Conservation (phyloP, 805 yeast species). For the Hanseniaspora mollemarum region DNA sequence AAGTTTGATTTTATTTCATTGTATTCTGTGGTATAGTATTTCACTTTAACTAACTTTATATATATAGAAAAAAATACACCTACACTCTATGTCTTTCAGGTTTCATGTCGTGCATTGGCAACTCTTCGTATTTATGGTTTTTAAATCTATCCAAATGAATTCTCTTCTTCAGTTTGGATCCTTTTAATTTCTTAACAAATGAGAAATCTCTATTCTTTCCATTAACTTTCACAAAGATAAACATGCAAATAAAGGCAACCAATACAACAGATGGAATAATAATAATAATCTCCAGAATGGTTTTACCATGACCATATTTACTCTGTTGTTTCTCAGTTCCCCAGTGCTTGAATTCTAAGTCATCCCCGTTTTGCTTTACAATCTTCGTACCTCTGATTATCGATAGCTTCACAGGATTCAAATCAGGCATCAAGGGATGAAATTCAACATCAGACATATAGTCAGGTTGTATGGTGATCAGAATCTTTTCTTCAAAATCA, state of each 20-base stretch:
- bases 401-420: constrained; percentile 41
- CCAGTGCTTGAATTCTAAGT: constrained; percentile 35
- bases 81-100: constrained; percentile 11
- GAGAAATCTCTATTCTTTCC: constrained; percentile 45
- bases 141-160: constrained; percentile 29
- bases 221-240: constrained; percentile 48
- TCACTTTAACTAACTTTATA: too few species aligned
- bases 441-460: constrained; percentile 55
- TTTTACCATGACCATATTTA: constrained; percentile 20
- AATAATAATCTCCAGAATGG: constrained; percentile 52
- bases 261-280: constrained; percentile 58
- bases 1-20: neutral
- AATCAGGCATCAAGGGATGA: constrained; percentile 32
- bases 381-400: constrained; percentile 34
- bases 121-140: constrained; percentile 33
- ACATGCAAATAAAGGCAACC: constrained; percentile 51
- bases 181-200: constrained; percentile 31
- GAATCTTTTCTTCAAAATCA: constrained; percentile 41
- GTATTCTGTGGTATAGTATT: neutral
- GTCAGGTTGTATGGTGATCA: constrained; percentile 66
- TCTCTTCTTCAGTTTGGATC: constrained; percentile 31
- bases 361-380: constrained; percentile 35
- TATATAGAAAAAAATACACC: too few species aligned
- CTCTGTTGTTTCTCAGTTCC: constrained; percentile 31
- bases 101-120: constrained; percentile 31